Base-by-base conservation (phyloP, 768 basidiomycete species). In the Boletales sp. region DNA sequence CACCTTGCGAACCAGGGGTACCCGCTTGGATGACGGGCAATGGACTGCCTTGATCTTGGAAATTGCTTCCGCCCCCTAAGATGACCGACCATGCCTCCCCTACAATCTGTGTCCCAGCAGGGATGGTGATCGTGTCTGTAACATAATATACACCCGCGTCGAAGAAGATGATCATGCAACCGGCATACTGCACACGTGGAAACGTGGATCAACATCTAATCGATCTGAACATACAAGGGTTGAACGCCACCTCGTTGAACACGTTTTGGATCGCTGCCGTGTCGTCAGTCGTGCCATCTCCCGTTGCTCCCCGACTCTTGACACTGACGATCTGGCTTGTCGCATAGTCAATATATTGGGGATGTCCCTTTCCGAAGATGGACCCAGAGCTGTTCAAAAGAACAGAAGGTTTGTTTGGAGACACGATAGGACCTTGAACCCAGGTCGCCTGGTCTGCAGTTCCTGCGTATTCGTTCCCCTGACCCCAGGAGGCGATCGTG, bases 91-190 rank as follows among this genome's bases (percentile, higher is more conserved):
- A 80, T 21, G 66, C 75, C 56, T 80, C 78, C 21, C 78, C 79
- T 10, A 77, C 72, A 30, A 81, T 60, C 47, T 71, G 74, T 4
- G 74, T 66, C 41, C 76, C 77, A 1, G 72, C 69, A 19, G 79
- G 78, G 32, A 80, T 73, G 36, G 57, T 67, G 41, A 80, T 68
- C 17, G 78, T 80, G 48, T 70, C 15, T 13, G 74, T 70, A 45
- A 80, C 68, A 39, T 71, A 54, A 64, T 80, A 80, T 19, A 71
- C 72, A 8, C 79, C 79, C 2, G 85, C 84, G 55, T 91, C 90
- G 61, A 90, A 81, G 72, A 87, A 90, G 35, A 91, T 82, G 61
- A 91, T 84, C 60, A 83, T 88, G 74, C 82, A 82, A 5, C 82
- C 83, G 8, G 82, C 71, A 57, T 76, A 86, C 86, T 88, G n/a